Conservation (phyloP, 169 alveolate species). For the Amoebophrya sp. region DNA sequence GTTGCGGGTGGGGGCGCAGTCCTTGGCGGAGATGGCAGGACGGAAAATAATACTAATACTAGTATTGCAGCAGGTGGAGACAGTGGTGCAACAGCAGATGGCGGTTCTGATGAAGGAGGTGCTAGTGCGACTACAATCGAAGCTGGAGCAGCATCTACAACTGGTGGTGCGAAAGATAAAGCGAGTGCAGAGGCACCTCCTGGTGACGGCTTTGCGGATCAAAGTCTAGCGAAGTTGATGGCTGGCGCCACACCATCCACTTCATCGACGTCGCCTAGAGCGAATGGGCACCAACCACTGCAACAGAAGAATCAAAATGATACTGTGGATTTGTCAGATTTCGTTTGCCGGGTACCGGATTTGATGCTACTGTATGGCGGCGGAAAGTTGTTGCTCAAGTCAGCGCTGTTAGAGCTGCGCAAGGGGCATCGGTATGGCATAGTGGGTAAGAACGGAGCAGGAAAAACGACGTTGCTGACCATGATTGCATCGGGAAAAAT, state of each 20-base stretch:
- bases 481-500: not conserved
- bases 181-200: not conserved
- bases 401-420: not conserved
- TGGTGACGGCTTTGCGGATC: not conserved
- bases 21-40: no score
- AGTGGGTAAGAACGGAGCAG: slow-evolving; percentile 65
- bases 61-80: no score
- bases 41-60: no score
- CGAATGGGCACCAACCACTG: no score
- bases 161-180: not conserved
- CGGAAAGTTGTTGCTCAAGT: not conserved
- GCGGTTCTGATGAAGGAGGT: no score
- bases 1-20: not conserved
- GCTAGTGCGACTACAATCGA: not conserved
- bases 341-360: not conserved
- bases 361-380: not conserved
- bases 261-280: no score
- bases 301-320: no score
- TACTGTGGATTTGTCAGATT: no score
- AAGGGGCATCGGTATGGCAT: slow-evolving; percentile 16
- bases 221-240: slow-evolving; percentile 6
- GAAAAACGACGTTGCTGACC: slow-evolving; percentile 78
- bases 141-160: not conserved
- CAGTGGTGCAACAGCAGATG: no score
- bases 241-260: not conserved